These are phyloP conservation scores for Narthecium ossifragum DNA, from an alignment of 106 monocot species.

Conservation along the genomic window DNA sequence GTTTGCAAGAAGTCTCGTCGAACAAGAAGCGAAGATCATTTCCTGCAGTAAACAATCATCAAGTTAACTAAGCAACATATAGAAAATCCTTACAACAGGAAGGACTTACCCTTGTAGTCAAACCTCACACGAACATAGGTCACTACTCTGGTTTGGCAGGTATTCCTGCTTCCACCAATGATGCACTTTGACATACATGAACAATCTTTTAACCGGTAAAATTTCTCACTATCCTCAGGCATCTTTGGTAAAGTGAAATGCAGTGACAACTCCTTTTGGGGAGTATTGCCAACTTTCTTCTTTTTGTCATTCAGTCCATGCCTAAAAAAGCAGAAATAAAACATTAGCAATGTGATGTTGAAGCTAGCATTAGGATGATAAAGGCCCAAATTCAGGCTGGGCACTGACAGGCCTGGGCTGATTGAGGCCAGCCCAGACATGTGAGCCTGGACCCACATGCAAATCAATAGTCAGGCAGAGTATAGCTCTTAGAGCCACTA, in stretches of 20 bases:
- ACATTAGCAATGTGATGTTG: no score
- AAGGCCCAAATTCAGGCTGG: no score
- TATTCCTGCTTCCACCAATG: conserved; percentile 12
- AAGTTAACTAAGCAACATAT: background rate
- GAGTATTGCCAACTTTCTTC: conserved; percentile 3
- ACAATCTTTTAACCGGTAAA: background rate
- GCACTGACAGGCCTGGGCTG: no score
- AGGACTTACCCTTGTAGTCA: conserved; percentile 4
- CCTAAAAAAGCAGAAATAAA: conserved; percentile 1
- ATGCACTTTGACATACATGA: conserved; percentile 11
- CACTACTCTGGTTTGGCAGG: conserved; percentile 11
- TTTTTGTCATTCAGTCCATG: conserved; percentile 14
- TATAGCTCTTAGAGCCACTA: no score
- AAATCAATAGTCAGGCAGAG: background rate
- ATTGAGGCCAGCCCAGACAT: no score
- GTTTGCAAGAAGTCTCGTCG: conserved; percentile 5
- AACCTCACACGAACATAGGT: conserved; percentile 12
- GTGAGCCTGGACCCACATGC: no score
- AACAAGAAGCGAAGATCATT: conserved; percentile 1
- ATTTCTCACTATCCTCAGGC: conserved; percentile 11
- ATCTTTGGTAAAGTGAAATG: background rate
- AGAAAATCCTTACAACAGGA: background rate
- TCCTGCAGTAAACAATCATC: conserved; percentile 1
- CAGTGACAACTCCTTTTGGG: background rate
- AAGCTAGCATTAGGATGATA: no score